Base-by-base conservation (phyloP, 139 green algal genomes). In the Coelastrella sp. region DNA sequence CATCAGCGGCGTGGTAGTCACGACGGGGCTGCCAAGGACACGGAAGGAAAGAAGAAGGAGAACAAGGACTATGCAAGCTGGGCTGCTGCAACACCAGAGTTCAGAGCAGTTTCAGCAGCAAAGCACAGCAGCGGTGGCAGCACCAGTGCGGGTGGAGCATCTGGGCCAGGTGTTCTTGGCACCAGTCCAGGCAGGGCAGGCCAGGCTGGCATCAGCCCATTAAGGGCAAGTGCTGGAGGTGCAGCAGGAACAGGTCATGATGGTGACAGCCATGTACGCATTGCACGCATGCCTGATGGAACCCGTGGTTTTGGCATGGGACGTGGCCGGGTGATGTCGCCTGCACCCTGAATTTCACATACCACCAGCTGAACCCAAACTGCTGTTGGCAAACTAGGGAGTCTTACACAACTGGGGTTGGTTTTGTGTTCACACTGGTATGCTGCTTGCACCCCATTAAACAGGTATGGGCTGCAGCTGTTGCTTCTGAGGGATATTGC, bases 31-130 rank as follows among this genome's bases (percentile, higher is more conserved):
- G 59, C 19, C 15, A 62, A 86, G 27, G 57, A 79, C 8, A n/a
- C n/a, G n/a, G n/a, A n/a, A n/a, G 35, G 77, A 35, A 67, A 87
- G 71, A 74, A 87, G 69, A 74, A 76, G 30, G 81, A 66, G 21
- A 88, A 88, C 50, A 90, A 89, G 40, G 89, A 93, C 21, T 93
- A 93, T 71, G 89, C 87, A 25, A 66, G 78, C 35, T 93, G 89
- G 89, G 89, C 89, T 11, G 87, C 87, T 7, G 89, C 89, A 0
- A 93, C 87, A 23, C 85, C 85, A 4, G 85, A 87, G 43, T 93
- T 88, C 51, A 79, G 89, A 0, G 89, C 89, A 2, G 87, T 80
- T 41, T 62, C 87, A 3, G 41, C 79, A 0, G 84, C 83, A 1
- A 71, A 79, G 66, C 66, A 79, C 37, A 53, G 80, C 40, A 51